Percentiles rank a stretch among this genome's conserved stretches.
These are phyloP conservation scores for Vaccinium myrtillus DNA, from an alignment of 148 eudicot genomes.

Conservation along the genomic window DNA sequence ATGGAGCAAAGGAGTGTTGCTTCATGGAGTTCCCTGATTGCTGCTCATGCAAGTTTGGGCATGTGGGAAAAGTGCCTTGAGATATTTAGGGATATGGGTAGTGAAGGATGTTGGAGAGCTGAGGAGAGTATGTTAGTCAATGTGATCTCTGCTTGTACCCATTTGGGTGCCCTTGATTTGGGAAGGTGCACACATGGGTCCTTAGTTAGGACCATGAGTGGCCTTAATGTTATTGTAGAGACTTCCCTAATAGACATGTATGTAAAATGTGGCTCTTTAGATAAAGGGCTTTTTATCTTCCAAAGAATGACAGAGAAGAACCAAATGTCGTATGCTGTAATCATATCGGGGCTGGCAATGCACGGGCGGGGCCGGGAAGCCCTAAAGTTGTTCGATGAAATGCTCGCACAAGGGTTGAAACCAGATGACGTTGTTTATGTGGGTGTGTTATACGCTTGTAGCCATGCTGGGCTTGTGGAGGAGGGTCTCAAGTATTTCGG, in stretches of 20 bases:
- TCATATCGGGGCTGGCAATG: slow-evolving; percentile 52
- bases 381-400: slow-evolving; percentile 33
- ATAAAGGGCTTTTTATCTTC: slow-evolving; percentile 38
- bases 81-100: slow-evolving; percentile 35
- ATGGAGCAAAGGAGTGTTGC: slow-evolving; percentile 41
- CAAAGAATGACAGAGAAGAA: slow-evolving; percentile 41
- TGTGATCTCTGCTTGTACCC: slow-evolving; percentile 50
- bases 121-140: slow-evolving; percentile 53
- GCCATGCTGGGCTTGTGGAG: slow-evolving; percentile 41
- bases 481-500: slow-evolving; percentile 38
- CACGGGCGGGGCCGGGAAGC: slow-evolving; percentile 42
- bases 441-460: slow-evolving; percentile 50
- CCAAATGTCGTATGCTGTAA: slow-evolving; percentile 38
- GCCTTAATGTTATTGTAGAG: slow-evolving; percentile 48
- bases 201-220: slow-evolving; percentile 40
- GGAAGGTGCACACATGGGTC: slow-evolving; percentile 53
- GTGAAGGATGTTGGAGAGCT: slow-evolving; percentile 29
- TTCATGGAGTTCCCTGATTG: slow-evolving; percentile 59
- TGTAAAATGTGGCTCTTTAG: slow-evolving; percentile 45
- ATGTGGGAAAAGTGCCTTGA: slow-evolving; percentile 46
- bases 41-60: slow-evolving; percentile 39
- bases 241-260: slow-evolving; percentile 61
- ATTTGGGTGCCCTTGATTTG: slow-evolving; percentile 46
- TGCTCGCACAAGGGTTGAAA: slow-evolving; percentile 41
- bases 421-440: slow-evolving; percentile 49